phyloP scores from a whole-genome alignment of 1,284 basidiomycete species.

The Mycena sp. region DNA sequence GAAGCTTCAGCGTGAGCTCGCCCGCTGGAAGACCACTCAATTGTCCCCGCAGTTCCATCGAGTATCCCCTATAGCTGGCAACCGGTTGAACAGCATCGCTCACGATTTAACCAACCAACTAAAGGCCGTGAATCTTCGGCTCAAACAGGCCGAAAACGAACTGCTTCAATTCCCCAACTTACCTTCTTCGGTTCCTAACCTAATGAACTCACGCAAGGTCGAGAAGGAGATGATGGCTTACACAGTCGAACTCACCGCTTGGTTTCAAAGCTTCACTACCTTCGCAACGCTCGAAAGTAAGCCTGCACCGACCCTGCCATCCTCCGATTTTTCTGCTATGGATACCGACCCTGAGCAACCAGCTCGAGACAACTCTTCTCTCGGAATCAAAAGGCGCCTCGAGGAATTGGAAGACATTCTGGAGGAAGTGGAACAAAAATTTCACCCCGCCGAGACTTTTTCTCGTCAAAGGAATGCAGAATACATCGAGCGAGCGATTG shows the following conservation, averaged over 20 bases:
- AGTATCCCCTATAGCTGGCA: constrained; percentile 1
- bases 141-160: constrained; percentile 1
- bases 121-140: not conserved
- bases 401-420: not conserved
- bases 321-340: constrained; percentile 10
- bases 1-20: not conserved
- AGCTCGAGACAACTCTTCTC: not conserved
- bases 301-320: not conserved
- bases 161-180: constrained; percentile 16
- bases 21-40: constrained; percentile 6
- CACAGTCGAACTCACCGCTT: constrained; percentile 13
- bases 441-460: not conserved
- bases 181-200: constrained; percentile 7
- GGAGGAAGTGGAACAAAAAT: not conserved
- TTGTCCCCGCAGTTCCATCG: constrained; percentile 14
- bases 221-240: constrained; percentile 19
- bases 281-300: not conserved
- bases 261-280: constrained; percentile 16
- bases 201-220: not conserved
- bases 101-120: not conserved
- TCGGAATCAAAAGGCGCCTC: not conserved
- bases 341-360: not conserved
- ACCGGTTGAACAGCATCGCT: not conserved
- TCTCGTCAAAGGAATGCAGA: not conserved
- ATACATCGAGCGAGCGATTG: not conserved